Evolutionary conservation across 306 rosid species (phyloP), one percentile per base, ranked within the genome.

Genomic region (Macrotyloma uniflorum): DNA sequence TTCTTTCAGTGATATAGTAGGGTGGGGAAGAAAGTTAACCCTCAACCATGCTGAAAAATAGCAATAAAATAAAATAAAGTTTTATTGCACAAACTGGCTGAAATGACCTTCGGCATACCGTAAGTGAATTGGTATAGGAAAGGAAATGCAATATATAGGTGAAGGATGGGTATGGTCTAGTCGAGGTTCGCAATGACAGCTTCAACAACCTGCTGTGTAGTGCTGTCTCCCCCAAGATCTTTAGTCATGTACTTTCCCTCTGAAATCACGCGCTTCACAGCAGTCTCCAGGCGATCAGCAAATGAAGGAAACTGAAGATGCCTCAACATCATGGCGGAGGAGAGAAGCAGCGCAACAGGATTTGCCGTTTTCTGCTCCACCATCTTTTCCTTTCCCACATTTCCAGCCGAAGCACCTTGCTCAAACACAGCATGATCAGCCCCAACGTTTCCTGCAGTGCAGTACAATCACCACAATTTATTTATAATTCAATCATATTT

Each of bases 301-400:
- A 92, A 90, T 38, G 97, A 89, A 50, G 93, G 96, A 67, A 92
- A 90, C 85, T 87, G 97, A 57, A 92, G 96, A 61, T 93, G 97
- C 78, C 97, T 87, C 65, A 93, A 80, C 97, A 93, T 90, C 93
- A 90, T 93, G 82, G 97, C 96, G 0, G 96, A 90, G 14, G 97
- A 90, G 18, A 93, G 87, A 59, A 93, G 88, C 83, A 90, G 62
- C 18, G 93, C 97, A n/a, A 93, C 93, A 1, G 97, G 97, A 75
- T 93, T 90, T 1, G 93, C 93, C 79, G 53, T 87, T 72, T 82
- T 85, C 64, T 89, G 94, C 68, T 89, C 88, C 85, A 79, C 58
- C 4, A 85, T 0, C 51, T 82, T 93, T 14, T 93, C 97, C 16
- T 84, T 87, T 20, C 96, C 97, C 28, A 93, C 79, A 75, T 75